A percentile compares a stretch with the other conserved stretches of the same genome.
Evolutionary conservation across 805 yeast genomes (phyloP).

Genomic region (Danielozyma ontarioensis): DNA sequence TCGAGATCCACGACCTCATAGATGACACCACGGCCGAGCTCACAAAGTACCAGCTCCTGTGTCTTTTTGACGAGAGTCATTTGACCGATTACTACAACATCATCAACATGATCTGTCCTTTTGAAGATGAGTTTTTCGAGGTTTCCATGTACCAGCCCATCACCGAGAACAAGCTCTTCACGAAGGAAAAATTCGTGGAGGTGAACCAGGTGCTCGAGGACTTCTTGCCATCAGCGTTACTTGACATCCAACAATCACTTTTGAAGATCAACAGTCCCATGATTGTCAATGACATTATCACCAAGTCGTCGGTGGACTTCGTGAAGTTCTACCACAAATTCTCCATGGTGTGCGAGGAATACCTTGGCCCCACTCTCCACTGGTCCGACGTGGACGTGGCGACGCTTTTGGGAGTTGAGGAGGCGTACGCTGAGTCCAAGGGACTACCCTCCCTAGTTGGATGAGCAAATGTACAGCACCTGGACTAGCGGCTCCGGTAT

Average conservation of each 20-base stretch:
- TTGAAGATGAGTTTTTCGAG: slow-evolving; percentile 54
- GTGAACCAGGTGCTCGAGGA: slow-evolving; percentile 44
- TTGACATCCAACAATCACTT: slow-evolving; percentile 54
- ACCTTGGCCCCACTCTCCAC: slow-evolving; percentile 24
- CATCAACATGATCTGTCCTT: slow-evolving; percentile 67
- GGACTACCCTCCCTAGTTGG: not conserved
- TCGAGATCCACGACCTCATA: slow-evolving; percentile 31
- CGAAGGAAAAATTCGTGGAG: slow-evolving; percentile 34
- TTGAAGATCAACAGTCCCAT: slow-evolving; percentile 61
- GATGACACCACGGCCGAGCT: slow-evolving; percentile 32
- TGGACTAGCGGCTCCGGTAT: not conserved
- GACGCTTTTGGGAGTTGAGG: slow-evolving; percentile 66
- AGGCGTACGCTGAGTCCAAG: slow-evolving; percentile 18
- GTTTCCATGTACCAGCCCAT: slow-evolving; percentile 62
- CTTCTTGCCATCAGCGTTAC: slow-evolving; percentile 55
- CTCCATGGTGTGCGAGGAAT: slow-evolving; percentile 29
- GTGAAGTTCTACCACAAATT: slow-evolving; percentile 44
- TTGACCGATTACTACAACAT: slow-evolving; percentile 57
- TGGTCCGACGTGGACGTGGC: slow-evolving; percentile 61
- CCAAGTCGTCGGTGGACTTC: slow-evolving; percentile 44
- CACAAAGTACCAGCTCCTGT: slow-evolving; percentile 40
- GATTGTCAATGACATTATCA: slow-evolving; percentile 51
- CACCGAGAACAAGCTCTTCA: slow-evolving; percentile 54
- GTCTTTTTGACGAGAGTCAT: slow-evolving; percentile 47
- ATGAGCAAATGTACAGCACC: too few relatives aligned